Evolutionary conservation across 2,329 filamentous ascomycete genomes (phyloP), one percentile per base, ranked within the genome.

Genomic region (Epichloe sp.): DNA sequence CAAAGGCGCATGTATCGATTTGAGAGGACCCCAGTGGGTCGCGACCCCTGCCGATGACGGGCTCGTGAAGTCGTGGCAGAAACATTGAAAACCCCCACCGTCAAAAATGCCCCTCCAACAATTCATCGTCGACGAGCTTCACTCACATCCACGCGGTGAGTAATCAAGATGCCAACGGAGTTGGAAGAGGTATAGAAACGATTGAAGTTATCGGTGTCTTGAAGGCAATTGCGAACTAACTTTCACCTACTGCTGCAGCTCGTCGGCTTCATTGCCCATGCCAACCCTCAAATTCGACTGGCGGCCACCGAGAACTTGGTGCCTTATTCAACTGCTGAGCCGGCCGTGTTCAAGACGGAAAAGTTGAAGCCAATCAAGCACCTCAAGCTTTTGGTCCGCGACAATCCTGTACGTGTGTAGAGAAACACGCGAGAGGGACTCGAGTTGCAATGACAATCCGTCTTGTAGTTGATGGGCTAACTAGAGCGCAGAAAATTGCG

Each of bases 241-340:
- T 35, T 36, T 37, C 26, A 15, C 46, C 21, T 41, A 34, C 17
- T 42, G 34, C 34, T 15, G 14, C 59, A 95, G 88, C 81, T 95
- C 50, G 88, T 96, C 55, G 88, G 89, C 65, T 96, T 97, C 69
- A 86, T 97, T 53, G 85, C 87, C 68, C 85, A 95, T 70, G 87
- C 87, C 54, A 95, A 94, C 65, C 88, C 88, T 42, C 86, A 95
- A 65, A 88, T 97, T 57, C 82, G 93, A 59, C 82, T 88, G 65
- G 77, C 91, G 58, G 90, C 90, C 47, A 81, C 84, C 50, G 89
- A 95, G 67, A 86, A 94, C 60, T 76, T 96, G 37, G 82, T 96
- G 44, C 87, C 88, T 11, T 97, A 87, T 57, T 86, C 86, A 23
- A 76, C 80, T 11, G 70, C 77, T 1, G 78, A 95, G 57, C 84